Base-by-base conservation (phyloP, 495 filamentous ascomycete species). In the Halenospora varia region DNA sequence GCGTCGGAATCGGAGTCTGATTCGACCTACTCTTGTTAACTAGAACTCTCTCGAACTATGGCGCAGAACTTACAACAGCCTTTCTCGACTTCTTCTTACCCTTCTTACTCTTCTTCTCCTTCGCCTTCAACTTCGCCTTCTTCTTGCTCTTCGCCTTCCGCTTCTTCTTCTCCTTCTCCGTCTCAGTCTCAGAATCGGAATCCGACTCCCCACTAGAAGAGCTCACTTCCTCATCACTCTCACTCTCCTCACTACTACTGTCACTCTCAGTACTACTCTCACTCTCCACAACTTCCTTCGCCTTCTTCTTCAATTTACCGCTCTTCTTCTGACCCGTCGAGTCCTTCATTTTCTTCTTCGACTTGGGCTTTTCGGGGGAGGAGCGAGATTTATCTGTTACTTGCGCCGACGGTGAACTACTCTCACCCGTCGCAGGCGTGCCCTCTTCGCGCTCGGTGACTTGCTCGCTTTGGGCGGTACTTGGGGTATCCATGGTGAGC, bases 151-250 rank as follows among this genome's bases (percentile, higher is more conserved):
- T 76, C 35, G 66, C 44, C 47, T 70, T 74, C 25, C 65, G 65
- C 67, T 77, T 80, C 68, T 70, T 75, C 48, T 70, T 62, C n/a
- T 62, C 75, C 48, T 70, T 62, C n/a, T 62, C 57, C 40, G 66
- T 69, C 63, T 76, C 76, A 54, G 69, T 75, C 62, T 66, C 40
- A 15, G 44, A 52, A 44, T 71, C 72, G 3, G 68, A 66, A 17
- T 72, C 66, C 2, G 66, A 67, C 13, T 70, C 61, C 18, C 58
- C 44, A 23, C 64, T 59, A 42, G 69, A 66, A 1, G 57, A 63
- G 29, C 49, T 55, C 25, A 50, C 57, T 3, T 59, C 57, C 3
- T 62, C 64, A 44, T 67, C 63, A 39, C 42, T 55, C 10, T 55
- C 51, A 51, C 62, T 64, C 44, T 62, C 64, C 25, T 62, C 62